A percentile compares a stretch with the other conserved stretches of the same genome.
Evolutionary conservation across 2,329 filamentous ascomycete genomes (phyloP).

Genomic region (Simplicillium aogashimaense): DNA sequence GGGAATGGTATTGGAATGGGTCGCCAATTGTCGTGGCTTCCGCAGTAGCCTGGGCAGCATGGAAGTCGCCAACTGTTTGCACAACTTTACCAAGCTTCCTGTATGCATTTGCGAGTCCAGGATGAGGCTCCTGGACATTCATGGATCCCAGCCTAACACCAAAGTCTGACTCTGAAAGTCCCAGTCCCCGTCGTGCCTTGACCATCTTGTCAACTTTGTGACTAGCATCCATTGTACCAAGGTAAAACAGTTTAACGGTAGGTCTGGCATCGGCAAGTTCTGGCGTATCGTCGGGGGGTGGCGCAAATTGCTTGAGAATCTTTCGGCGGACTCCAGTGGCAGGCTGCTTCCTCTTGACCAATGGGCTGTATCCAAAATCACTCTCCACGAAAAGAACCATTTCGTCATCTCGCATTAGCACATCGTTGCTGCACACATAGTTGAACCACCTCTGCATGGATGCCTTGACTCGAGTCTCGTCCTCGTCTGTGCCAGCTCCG

Average conservation of each 20-base stretch:
- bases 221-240: slow-evolving; percentile 91
- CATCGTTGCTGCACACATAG: slow-evolving; percentile 82
- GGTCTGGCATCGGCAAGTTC: slow-evolving; percentile 86
- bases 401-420: slow-evolving; percentile 90
- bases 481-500: slow-evolving; percentile 91
- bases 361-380: slow-evolving; percentile 94
- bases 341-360: slow-evolving; percentile 91
- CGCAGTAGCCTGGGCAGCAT: slow-evolving; percentile 91
- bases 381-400: slow-evolving; percentile 98
- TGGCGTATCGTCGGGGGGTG: slow-evolving; percentile 91
- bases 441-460: slow-evolving; percentile 93
- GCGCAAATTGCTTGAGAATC: slow-evolving; percentile 95
- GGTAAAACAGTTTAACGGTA: slow-evolving; percentile 88
- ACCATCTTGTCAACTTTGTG: slow-evolving; percentile 95
- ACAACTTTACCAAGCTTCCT: slow-evolving; percentile 90
- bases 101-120: slow-evolving; percentile 80
- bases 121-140: slow-evolving; percentile 82
- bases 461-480: slow-evolving; percentile 80
- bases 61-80: slow-evolving; percentile 88
- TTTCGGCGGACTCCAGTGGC: slow-evolving; percentile 92
- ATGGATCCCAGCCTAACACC: slow-evolving; percentile 83
- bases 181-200: slow-evolving; percentile 80
- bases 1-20: slow-evolving; percentile 87
- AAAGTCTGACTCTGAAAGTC: slow-evolving; percentile 85
- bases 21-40: slow-evolving; percentile 93